phyloP scores from a whole-genome alignment of 1,284 basidiomycete genomes.

The Nidula niveotomentosa region DNA sequence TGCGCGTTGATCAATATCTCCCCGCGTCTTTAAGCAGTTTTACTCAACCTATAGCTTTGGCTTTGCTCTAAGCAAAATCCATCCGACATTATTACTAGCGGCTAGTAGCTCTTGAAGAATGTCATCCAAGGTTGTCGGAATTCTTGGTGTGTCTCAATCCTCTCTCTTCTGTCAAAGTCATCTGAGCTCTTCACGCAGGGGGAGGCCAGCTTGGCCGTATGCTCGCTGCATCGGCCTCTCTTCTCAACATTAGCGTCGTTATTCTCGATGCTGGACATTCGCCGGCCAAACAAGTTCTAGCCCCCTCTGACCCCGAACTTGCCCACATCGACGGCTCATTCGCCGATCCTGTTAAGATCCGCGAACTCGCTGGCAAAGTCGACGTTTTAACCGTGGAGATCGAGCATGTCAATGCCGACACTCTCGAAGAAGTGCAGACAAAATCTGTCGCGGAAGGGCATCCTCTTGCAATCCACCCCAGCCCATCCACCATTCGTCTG shows the following conservation, averaged over 20 bases:
- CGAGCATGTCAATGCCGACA: slow-evolving; percentile 89
- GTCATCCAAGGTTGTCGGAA: slow-evolving; percentile 57
- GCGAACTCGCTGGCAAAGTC: slow-evolving; percentile 77
- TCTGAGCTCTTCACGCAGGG: slow-evolving; percentile 45
- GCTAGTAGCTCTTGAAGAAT: slow-evolving; percentile 23
- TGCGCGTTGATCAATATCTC: too few relatives aligned
- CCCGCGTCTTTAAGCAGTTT: background rate
- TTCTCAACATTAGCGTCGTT: slow-evolving; percentile 86
- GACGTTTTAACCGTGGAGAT: slow-evolving; percentile 97
- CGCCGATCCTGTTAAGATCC: slow-evolving; percentile 79
- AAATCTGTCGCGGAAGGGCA: slow-evolving; percentile 32
- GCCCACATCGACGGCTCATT: slow-evolving; percentile 91
- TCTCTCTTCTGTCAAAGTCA: background rate
- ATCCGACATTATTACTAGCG: too few relatives aligned
- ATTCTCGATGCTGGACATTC: slow-evolving; percentile 85
- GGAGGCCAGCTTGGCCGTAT: slow-evolving; percentile 98
- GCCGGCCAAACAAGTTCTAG: slow-evolving; percentile 91
- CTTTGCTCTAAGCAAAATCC: background rate
- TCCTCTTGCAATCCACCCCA: slow-evolving; percentile 76
- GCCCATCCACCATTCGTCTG: slow-evolving; percentile 79
- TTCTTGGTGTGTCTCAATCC: slow-evolving; percentile 63
- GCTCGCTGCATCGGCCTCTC: slow-evolving; percentile 90
- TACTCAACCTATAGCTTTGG: background rate
- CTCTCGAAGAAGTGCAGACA: slow-evolving; percentile 66
- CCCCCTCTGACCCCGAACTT: slow-evolving; percentile 45